phyloP scores from a whole-genome alignment of 1,284 basidiomycete genomes.

The Ceratorhiza oryzae-sativae region DNA sequence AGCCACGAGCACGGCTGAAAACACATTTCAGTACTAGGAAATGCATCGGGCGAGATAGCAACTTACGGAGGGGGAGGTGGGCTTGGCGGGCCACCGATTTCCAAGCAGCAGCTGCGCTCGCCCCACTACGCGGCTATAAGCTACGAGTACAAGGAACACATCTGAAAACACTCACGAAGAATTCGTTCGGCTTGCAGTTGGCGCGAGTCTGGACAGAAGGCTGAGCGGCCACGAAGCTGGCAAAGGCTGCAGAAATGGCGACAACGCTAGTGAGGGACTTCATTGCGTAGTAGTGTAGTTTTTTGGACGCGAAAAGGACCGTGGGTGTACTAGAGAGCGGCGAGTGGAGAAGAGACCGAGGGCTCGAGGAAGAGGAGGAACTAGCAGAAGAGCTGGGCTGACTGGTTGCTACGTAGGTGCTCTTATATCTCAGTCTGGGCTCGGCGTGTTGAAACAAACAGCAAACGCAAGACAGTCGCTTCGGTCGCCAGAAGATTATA shows the following conservation, averaged over 20 bases:
- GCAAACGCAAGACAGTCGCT: not conserved
- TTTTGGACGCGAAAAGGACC: slow-evolving; percentile 15
- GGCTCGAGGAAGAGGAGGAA: not conserved
- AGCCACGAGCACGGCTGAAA: slow-evolving; percentile 25
- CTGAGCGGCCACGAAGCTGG: slow-evolving; percentile 22
- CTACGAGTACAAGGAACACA: not conserved
- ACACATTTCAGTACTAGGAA: not conserved
- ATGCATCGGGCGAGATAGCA: not conserved
- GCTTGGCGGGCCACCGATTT: slow-evolving; percentile 36
- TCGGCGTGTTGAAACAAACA: slow-evolving; percentile 31
- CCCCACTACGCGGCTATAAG: slow-evolving; percentile 18
- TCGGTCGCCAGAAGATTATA: slow-evolving; percentile 9
- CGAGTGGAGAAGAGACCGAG: slow-evolving; percentile 8
- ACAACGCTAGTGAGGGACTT: slow-evolving; percentile 38
- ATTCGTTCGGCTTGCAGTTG: slow-evolving; percentile 16
- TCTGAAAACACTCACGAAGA: not conserved
- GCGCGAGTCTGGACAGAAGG: slow-evolving; percentile 24
- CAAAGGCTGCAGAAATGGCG: slow-evolving; percentile 39
- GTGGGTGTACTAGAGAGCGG: slow-evolving; percentile 29
- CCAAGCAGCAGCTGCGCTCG: slow-evolving; percentile 39
- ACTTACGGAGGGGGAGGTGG: slow-evolving; percentile 37
- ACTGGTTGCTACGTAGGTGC: not conserved
- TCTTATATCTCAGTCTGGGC: slow-evolving; percentile 33
- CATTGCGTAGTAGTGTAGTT: slow-evolving; percentile 31
- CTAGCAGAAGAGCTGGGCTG: slow-evolving; percentile 5